phyloP scores from a whole-genome alignment of 2,329 filamentous ascomycete genomes.

The Xylariomycetidae sp. region DNA sequence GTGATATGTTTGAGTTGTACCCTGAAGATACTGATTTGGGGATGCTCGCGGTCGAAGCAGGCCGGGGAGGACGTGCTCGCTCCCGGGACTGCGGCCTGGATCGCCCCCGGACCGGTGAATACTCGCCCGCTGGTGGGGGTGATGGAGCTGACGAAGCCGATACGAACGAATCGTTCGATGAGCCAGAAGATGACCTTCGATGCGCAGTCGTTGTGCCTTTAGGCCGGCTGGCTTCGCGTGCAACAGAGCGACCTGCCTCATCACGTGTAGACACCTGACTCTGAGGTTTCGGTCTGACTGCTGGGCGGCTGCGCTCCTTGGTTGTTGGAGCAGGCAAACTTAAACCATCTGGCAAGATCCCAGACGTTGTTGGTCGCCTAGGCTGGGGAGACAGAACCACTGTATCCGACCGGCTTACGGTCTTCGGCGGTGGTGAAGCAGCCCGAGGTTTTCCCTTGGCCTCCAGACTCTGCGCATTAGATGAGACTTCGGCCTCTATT shows the following conservation, averaged over 20 bases:
- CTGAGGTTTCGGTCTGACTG: conserved; percentile 11
- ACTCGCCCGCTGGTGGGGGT: conserved; percentile 18
- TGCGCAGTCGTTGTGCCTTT: conserved; percentile 1
- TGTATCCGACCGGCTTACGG: conserved; percentile 13
- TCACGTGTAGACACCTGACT: conserved; percentile 6
- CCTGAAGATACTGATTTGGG: no score
- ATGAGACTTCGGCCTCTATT: conserved; percentile 5
- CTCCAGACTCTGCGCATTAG: conserved; percentile 3
- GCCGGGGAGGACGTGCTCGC: conserved; percentile 11
- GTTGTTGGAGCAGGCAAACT: conserved; percentile 3
- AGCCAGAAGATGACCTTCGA: conserved; percentile 25
- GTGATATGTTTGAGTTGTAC: conserved; percentile 7
- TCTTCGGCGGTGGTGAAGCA: conserved; percentile 17
- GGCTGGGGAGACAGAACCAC: conserved; percentile 23
- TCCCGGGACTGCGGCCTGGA: conserved; percentile 13
- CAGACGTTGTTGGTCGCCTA: conserved; percentile 17
- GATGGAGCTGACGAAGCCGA: conserved; percentile 33
- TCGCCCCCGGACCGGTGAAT: conserved; percentile 20
- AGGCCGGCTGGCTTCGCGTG: conserved; percentile 1
- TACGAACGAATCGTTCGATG: conserved; percentile 42
- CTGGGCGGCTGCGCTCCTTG: conserved; percentile 7
- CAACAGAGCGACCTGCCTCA: conserved; percentile 1
- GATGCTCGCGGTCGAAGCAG: conserved; percentile 12
- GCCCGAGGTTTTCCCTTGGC: conserved; percentile 16
- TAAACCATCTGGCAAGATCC: conserved; percentile 12